phyloP scores from a whole-genome alignment of 192 early-diverging fungal species.

The Diversispora epigaea region DNA sequence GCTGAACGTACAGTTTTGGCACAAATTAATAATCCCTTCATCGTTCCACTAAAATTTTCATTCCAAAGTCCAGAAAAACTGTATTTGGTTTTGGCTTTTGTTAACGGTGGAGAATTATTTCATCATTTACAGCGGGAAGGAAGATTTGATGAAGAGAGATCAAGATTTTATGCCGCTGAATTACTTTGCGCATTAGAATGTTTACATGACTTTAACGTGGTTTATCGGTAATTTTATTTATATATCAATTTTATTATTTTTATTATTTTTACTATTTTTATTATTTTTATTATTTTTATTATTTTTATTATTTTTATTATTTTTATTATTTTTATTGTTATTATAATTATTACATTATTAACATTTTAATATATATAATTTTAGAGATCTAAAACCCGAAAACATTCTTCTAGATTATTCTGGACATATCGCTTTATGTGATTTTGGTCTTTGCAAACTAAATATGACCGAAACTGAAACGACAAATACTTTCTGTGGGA shows the following conservation, averaged over 20 bases:
- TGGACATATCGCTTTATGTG: conserved; percentile 67
- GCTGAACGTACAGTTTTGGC: conserved; percentile 90
- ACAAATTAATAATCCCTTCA: conserved; percentile 89
- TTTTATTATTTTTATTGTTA: conserved; percentile 41
- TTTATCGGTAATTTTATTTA: conserved; percentile 59
- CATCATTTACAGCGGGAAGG: conserved; percentile 90
- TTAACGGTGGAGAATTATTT: conserved; percentile 97
- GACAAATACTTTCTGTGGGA: conserved; percentile 95
- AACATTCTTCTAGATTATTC: conserved; percentile 68
- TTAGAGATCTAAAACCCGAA: conserved; percentile 55
- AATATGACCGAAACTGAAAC: conserved; percentile 93
- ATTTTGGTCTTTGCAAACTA: conserved; percentile 81
- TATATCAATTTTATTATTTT: conserved; percentile 31
- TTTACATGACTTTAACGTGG: conserved; percentile 87
- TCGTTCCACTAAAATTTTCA: conserved; percentile 89
- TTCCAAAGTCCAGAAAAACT: conserved; percentile 95
- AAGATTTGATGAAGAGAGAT: conserved; percentile 82
- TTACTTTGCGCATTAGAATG: conserved; percentile 88
- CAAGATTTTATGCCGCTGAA: conserved; percentile 93
- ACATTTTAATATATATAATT: neutral
- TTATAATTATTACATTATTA: conserved; percentile 10
- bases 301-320: conserved; percentile 50
- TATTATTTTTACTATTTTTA: conserved; percentile 48
- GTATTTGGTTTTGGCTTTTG: conserved; percentile 92
- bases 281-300: conserved; percentile 39